Evolutionary conservation across 2,329 filamentous ascomycete genomes (phyloP).

Genomic region (Colletotrichum costaricense): DNA sequence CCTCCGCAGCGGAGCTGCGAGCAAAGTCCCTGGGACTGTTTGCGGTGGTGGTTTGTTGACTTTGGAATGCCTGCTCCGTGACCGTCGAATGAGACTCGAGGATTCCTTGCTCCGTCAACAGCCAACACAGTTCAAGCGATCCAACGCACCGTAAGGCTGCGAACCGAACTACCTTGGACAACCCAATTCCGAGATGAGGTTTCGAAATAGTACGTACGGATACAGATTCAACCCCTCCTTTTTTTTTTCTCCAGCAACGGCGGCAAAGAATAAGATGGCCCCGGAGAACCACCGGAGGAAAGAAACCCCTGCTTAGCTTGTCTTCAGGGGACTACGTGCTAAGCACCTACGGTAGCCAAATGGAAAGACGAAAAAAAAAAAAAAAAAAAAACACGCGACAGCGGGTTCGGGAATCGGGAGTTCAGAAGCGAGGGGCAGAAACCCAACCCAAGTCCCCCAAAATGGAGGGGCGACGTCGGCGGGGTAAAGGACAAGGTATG

Average conservation of each 20-base stretch:
- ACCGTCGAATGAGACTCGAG: neutral
- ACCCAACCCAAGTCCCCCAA: neutral
- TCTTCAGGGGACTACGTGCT: too few species aligned
- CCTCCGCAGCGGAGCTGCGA: neutral
- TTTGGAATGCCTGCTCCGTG: neutral
- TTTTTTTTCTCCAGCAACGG: slow-evolving; percentile 15
- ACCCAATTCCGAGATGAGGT: slow-evolving; percentile 24
- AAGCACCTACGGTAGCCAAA: too few species aligned
- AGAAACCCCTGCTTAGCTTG: slow-evolving; percentile 9
- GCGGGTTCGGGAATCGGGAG: slow-evolving; percentile 11
- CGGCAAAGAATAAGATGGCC: slow-evolving; percentile 22
- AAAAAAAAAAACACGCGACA: neutral
- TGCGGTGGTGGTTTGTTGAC: neutral
- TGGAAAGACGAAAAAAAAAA: neutral
- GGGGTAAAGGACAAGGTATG: neutral
- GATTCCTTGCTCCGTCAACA: neutral
- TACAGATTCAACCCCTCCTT: neutral
- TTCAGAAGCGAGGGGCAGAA: neutral
- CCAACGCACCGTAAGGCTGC: slow-evolving; percentile 12
- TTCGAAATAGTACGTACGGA: too few species aligned
- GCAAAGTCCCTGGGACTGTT: neutral
- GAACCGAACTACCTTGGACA: neutral
- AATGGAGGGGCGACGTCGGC: neutral
- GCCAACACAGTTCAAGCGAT: slow-evolving; percentile 23
- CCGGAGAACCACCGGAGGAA: slow-evolving; percentile 30